Base-by-base conservation (phyloP, 176 grass and related monocot genomes). In the Tillandsia leiboldiana region DNA sequence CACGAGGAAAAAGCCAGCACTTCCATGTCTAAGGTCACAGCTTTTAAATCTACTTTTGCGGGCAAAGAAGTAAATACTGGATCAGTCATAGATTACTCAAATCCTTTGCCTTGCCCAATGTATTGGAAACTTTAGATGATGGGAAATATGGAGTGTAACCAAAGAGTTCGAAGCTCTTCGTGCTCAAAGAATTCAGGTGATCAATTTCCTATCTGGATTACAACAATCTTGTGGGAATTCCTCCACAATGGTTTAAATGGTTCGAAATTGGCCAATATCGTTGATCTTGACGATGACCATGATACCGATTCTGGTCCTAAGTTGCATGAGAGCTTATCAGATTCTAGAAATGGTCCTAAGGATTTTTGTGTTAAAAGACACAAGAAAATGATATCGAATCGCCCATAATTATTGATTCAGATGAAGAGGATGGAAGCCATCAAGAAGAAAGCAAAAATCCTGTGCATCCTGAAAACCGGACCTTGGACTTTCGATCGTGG, bases 401-500 rank as follows among this genome's bases (percentile, higher is more conserved):
- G 28, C 48, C 93, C 71, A 90, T 99, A 82, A 70, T 88, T 64
- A 26, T 99, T 59, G 85, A 96, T 84, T 99, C 94, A 42, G 94
- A 99, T 74, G 87, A 99, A 71, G 94, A 99, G 54, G 84, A 86
- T 75, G 89, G 33, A 75, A 79, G 47, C 20, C 67, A 64, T 68
- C 51, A 26, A 18, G 12, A 62, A 70, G 28, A 57, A 49, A 67
- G 74, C 80, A 65, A 28, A 67, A 70, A 53, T 64, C 73, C 8
- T 61, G 70, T 58, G 11, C 27, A 70, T 50, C 69, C 56, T 78
- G 68, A 75, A 67, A 68, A 59, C 28, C 33, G 52, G 42, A 12
- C 62, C 77, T 49, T 61, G 72, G 62, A 72, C 72, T 74, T 80
- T 51, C 65, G 49, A 0, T 12, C 67, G 53, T 66, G 69, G 80